Conservation (phyloP, 1,284 basidiomycete species). For the Trichosporon ovoides region DNA sequence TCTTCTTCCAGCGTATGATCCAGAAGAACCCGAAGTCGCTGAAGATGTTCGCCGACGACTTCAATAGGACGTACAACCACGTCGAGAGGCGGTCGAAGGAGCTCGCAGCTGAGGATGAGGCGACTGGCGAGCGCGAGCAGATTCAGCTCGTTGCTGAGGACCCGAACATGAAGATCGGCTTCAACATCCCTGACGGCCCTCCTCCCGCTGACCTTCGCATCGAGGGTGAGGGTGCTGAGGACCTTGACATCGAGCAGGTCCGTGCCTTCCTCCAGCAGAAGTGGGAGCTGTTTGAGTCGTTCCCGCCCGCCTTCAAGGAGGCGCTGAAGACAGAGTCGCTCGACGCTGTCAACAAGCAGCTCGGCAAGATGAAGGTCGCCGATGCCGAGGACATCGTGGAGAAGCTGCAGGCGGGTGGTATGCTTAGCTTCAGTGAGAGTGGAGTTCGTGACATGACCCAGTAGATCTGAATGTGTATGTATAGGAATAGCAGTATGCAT, state of each 20-base stretch:
- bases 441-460: slow-evolving; percentile 42
- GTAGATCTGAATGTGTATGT: slow-evolving; percentile 13
- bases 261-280: slow-evolving; percentile 76
- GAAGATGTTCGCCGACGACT: slow-evolving; percentile 80
- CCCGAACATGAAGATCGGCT: slow-evolving; percentile 66
- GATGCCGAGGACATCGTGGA: slow-evolving; percentile 79
- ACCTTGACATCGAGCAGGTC: slow-evolving; percentile 76
- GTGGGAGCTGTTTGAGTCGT: slow-evolving; percentile 83
- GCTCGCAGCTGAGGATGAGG: slow-evolving; percentile 55
- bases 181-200: slow-evolving; percentile 92
- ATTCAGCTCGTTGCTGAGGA: slow-evolving; percentile 95
- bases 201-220: slow-evolving; percentile 75
- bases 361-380: slow-evolving; percentile 75
- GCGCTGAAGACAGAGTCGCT: slow-evolving; percentile 73
- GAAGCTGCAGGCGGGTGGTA: slow-evolving; percentile 48
- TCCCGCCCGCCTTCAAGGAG: slow-evolving; percentile 64
- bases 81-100: slow-evolving; percentile 67
- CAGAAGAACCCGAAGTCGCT: slow-evolving; percentile 59
- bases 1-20: slow-evolving; percentile 94
- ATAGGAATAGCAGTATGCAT: not conserved
- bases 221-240: slow-evolving; percentile 79
- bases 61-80: slow-evolving; percentile 78
- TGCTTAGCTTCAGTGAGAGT: slow-evolving; percentile 45
- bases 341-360: slow-evolving; percentile 80
- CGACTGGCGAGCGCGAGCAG: slow-evolving; percentile 61